Evolutionary conservation across 2,329 filamentous ascomycete species (phyloP).

Genomic region (Grosmannia serpens): DNA sequence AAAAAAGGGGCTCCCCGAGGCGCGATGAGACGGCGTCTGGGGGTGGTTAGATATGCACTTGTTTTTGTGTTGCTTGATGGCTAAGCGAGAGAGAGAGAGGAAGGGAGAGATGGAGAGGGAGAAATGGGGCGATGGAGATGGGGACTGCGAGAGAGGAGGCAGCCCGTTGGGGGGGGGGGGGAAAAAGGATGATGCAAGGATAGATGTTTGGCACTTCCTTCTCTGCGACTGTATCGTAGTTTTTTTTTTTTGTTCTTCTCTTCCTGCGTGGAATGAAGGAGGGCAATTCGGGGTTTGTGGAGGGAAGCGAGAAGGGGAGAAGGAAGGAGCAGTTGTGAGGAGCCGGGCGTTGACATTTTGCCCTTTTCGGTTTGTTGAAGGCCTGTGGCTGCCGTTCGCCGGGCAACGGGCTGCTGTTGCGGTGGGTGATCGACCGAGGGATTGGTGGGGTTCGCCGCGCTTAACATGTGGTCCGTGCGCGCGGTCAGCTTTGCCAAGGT

Average conservation of each 20-base stretch:
- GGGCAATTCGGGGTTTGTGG: neutral
- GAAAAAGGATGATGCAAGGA: neutral
- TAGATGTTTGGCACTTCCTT: neutral
- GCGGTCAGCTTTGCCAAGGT: no score
- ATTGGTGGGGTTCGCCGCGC: no score
- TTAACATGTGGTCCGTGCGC: no score
- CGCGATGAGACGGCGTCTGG: neutral
- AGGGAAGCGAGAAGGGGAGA: neutral
- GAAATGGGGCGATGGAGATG: neutral
- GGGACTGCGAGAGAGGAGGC: neutral
- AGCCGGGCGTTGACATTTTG: slow-evolving; percentile 9
- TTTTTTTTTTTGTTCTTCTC: no score
- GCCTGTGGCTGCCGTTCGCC: slow-evolving; percentile 6
- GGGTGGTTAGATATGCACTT: no score
- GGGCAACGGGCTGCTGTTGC: slow-evolving; percentile 8
- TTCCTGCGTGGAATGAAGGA: neutral
- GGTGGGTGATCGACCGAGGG: slow-evolving; percentile 2
- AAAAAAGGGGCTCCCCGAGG: neutral
- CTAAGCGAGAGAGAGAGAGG: neutral
- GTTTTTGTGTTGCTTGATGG: neutral
- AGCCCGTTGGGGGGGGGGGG: no score
- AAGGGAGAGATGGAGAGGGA: neutral
- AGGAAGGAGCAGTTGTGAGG: neutral
- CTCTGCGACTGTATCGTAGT: no score
- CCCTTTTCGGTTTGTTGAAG: slow-evolving; percentile 9